Conservation (phyloP, 352 stramenopile genomes). For the Phytophthora palmivora region DNA sequence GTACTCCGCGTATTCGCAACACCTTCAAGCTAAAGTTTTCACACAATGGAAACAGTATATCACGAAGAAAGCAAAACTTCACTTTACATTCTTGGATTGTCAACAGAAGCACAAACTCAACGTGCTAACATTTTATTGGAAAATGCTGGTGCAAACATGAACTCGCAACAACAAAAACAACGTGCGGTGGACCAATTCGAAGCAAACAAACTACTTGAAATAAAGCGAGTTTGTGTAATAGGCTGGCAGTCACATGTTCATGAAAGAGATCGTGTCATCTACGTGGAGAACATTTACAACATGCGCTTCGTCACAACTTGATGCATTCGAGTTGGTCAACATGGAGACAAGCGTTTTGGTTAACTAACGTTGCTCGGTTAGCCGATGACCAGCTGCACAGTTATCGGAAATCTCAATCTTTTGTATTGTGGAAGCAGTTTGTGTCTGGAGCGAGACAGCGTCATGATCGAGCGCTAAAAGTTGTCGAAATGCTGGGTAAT, state of each 20-base stretch:
- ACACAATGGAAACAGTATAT: conserved; percentile 14
- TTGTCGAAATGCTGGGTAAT: conserved; percentile 12
- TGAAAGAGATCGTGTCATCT: conserved; percentile 1
- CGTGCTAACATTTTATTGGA: conserved; percentile 21
- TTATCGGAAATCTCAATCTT: conserved; percentile 8
- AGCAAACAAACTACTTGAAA: background rate
- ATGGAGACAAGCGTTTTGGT: conserved; percentile 32
- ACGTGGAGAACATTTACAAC: conserved; percentile 17
- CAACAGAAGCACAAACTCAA: background rate
- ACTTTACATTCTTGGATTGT: conserved; percentile 6
- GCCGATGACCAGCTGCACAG: conserved; percentile 19
- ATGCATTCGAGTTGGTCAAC: conserved; percentile 10
- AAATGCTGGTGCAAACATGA: conserved; percentile 14
- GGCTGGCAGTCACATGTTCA: conserved; percentile 8
- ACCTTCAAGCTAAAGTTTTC: conserved; percentile 16
- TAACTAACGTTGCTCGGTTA: conserved; percentile 8
- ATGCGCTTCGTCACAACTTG: conserved; percentile 2
- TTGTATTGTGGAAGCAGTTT: conserved; percentile 37
- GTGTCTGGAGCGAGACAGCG: conserved; percentile 3
- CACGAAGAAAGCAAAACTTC: background rate
- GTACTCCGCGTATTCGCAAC: conserved; percentile 18
- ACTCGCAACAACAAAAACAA: conserved; percentile 17
- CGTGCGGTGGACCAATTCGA: background rate
- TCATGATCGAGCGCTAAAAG: conserved; percentile 1
- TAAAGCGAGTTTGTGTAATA: conserved; percentile 1